Conservation (phyloP, 306 rosid species). For the Citrullus amarus region DNA sequence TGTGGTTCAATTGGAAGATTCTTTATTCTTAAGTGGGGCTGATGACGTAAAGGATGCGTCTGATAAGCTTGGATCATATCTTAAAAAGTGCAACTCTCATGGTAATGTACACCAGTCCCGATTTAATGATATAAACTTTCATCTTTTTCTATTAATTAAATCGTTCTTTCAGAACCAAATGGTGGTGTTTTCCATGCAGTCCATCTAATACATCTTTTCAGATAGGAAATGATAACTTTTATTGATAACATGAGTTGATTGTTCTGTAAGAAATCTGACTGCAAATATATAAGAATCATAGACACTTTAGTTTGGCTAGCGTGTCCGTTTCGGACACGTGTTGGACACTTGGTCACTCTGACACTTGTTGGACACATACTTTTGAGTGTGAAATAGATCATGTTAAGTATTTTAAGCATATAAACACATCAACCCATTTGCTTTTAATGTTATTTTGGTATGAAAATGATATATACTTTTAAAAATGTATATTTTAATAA, state of each 20-base stretch:
- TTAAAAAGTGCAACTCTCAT: slow-evolving; percentile 37
- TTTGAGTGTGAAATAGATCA: too few relatives aligned
- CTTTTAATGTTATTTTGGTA: too few relatives aligned
- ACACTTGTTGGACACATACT: too few relatives aligned
- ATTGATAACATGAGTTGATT: background rate
- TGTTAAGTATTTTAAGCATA: too few relatives aligned
- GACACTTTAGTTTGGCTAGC: too few relatives aligned
- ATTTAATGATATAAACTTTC: background rate
- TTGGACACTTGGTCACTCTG: too few relatives aligned
- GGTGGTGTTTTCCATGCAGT: background rate
- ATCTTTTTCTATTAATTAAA: background rate
- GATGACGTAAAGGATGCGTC: slow-evolving; percentile 39
- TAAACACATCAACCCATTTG: too few relatives aligned
- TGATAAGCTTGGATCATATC: slow-evolving; percentile 39
- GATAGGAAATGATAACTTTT: background rate
- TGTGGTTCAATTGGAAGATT: slow-evolving; percentile 38
- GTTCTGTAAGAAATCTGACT: background rate
- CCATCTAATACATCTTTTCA: background rate
- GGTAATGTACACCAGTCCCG: slow-evolving; percentile 27
- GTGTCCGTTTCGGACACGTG: too few relatives aligned
- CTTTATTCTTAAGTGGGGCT: slow-evolving; percentile 20
- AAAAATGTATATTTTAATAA: too few relatives aligned
- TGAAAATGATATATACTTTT: too few relatives aligned
- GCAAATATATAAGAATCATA: too few relatives aligned
- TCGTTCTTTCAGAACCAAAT: background rate